phyloP scores from a whole-genome alignment of 306 rosid species.

The Vicia faba region DNA sequence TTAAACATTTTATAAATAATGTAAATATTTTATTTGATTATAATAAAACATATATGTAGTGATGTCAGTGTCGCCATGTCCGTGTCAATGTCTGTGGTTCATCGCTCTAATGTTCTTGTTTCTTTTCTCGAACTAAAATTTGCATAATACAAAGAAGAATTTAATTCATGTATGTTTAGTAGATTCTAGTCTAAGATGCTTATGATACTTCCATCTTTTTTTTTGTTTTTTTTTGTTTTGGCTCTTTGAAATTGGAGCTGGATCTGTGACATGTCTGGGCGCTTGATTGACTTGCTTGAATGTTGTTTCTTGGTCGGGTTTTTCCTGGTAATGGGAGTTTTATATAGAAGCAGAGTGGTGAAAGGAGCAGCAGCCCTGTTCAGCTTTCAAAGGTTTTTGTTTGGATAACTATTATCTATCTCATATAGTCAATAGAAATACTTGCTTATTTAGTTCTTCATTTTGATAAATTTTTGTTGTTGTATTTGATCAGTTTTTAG shows the following conservation, averaged over 20 bases:
- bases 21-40: no score
- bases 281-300: slow-evolving; percentile 74
- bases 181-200: slow-evolving; percentile 51
- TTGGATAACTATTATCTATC: slow-evolving; percentile 11
- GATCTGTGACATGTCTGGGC: slow-evolving; percentile 78
- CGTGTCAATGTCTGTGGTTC: no score
- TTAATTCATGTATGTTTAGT: background rate
- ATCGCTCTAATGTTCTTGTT: slow-evolving; percentile 1
- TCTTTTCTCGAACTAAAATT: slow-evolving; percentile 9
- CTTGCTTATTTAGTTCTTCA: slow-evolving; percentile 5
- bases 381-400: slow-evolving; percentile 90
- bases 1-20: no score
- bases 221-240: slow-evolving; percentile 65
- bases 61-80: no score
- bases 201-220: slow-evolving; percentile 74
- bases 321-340: slow-evolving; percentile 87
- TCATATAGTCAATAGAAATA: slow-evolving; percentile 16
- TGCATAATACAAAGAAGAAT: background rate
- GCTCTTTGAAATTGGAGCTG: slow-evolving; percentile 99
- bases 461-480: slow-evolving; percentile 1
- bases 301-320: slow-evolving; percentile 70
- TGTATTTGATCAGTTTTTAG: slow-evolving; percentile 65
- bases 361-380: slow-evolving; percentile 74
- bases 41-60: no score
- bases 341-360: slow-evolving; percentile 83